Evolutionary conservation across 441 rosid species (phyloP).

Genomic region (Adansonia rubrostipa): DNA sequence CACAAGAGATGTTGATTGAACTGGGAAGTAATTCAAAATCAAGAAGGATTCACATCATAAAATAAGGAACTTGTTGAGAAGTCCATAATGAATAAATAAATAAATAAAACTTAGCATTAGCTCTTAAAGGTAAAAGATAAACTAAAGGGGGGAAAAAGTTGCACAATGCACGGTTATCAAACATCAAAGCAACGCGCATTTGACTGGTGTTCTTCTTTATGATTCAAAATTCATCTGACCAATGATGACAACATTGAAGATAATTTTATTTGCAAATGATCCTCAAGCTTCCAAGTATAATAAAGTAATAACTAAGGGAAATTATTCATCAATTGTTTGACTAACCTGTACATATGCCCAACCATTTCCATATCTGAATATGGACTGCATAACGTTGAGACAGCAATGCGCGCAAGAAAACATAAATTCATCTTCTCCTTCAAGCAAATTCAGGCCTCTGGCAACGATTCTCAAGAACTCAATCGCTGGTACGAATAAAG

Average conservation of each 20-base stretch:
- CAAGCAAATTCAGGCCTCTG: slow-evolving; percentile 84
- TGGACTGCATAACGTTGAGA: slow-evolving; percentile 68
- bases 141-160: too few relatives aligned
- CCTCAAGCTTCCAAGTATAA: background rate
- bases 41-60: background rate
- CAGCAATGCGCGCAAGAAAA: slow-evolving; percentile 97
- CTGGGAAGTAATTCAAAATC: background rate
- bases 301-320: background rate
- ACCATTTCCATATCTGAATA: slow-evolving; percentile 83
- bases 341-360: slow-evolving; percentile 99
- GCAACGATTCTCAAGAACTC: slow-evolving; percentile 86
- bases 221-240: background rate
- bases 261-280: background rate
- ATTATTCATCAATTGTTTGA: background rate
- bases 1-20: background rate
- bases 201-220: background rate
- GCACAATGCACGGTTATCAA: too few relatives aligned
- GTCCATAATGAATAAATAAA: background rate
- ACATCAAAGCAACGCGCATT: background rate
- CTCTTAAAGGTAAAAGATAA: background rate
- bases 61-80: background rate
- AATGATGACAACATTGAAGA: background rate
- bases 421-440: slow-evolving; percentile 98
- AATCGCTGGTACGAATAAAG: slow-evolving; percentile 82
- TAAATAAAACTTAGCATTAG: background rate